phyloP scores from a whole-genome alignment of 805 yeast genomes.

The Yarrowia sp. region DNA sequence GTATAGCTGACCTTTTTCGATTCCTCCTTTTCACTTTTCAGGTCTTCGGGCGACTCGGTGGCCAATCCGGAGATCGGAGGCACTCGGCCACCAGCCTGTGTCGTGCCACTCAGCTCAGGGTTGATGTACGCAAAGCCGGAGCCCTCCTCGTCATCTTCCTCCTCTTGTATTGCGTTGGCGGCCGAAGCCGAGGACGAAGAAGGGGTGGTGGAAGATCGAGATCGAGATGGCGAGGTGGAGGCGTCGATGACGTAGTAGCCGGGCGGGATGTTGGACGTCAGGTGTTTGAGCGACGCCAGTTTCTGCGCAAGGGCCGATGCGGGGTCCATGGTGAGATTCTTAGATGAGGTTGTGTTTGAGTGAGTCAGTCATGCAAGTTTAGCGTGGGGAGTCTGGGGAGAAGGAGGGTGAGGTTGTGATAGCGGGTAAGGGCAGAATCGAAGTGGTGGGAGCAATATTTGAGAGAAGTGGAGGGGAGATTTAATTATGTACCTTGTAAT shows the following conservation, averaged over 20 bases:
- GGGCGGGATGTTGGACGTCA: slow-evolving; percentile 22
- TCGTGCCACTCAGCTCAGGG: slow-evolving; percentile 32
- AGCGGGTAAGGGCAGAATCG: background rate
- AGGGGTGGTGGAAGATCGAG: slow-evolving; percentile 30
- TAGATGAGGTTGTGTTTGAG: slow-evolving; percentile 28
- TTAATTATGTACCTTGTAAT: no score
- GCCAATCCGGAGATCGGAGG: slow-evolving; percentile 32
- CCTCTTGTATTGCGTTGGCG: slow-evolving; percentile 37
- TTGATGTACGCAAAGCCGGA: slow-evolving; percentile 39
- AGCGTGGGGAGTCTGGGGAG: slow-evolving; percentile 32
- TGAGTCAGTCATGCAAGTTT: slow-evolving; percentile 38
- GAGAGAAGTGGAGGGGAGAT: no score
- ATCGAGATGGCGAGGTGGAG: slow-evolving; percentile 13
- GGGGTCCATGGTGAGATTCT: slow-evolving; percentile 37
- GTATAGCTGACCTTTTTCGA: slow-evolving; percentile 30
- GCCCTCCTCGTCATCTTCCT: slow-evolving; percentile 32
- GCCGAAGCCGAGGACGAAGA: slow-evolving; percentile 24
- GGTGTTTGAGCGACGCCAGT: slow-evolving; percentile 26
- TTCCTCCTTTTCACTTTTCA: slow-evolving; percentile 13
- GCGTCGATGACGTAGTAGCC: slow-evolving; percentile 19
- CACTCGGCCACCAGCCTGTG: slow-evolving; percentile 3
- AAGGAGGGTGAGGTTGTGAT: background rate
- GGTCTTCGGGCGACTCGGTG: slow-evolving; percentile 37
- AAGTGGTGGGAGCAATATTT: no score
- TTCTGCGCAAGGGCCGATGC: slow-evolving; percentile 36